These are phyloP conservation scores for Setaria viridis DNA, from an alignment of 202 grass and related monocot genomes.

Conservation along the genomic window DNA sequence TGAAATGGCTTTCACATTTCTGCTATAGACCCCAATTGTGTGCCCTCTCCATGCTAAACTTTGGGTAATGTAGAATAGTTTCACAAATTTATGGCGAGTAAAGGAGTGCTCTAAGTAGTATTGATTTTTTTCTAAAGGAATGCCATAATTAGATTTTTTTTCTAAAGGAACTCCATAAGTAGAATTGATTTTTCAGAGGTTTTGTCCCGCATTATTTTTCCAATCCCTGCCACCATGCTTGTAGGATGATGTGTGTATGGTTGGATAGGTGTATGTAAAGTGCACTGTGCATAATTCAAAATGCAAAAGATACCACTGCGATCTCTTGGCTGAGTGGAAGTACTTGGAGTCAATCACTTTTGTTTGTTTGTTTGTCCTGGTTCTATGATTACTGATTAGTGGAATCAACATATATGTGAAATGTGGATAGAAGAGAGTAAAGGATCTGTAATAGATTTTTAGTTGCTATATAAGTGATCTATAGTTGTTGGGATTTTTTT, in stretches of 20 bases:
- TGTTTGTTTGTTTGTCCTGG: background rate
- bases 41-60: background rate
- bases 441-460: background rate
- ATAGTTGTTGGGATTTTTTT: background rate
- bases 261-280: background rate
- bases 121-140: background rate
- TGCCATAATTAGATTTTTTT: too few relatives aligned
- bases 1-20: slow-evolving; percentile 17
- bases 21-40: background rate
- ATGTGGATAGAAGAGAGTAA: background rate
- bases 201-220: background rate
- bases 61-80: background rate
- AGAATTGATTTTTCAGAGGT: background rate
- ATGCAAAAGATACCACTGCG: background rate
- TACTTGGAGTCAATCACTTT: background rate
- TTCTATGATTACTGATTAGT: background rate
- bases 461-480: background rate
- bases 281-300: background rate
- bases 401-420: background rate
- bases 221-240: background rate
- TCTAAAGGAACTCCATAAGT: background rate
- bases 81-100: background rate
- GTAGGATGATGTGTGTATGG: background rate
- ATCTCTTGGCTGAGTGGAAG: background rate
- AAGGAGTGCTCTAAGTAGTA: background rate